Percentiles rank a stretch among this genome's conserved stretches.
These are phyloP conservation scores for Spirogloea muscicola DNA, from an alignment of 139 green algal species.

Conservation along the genomic window DNA sequence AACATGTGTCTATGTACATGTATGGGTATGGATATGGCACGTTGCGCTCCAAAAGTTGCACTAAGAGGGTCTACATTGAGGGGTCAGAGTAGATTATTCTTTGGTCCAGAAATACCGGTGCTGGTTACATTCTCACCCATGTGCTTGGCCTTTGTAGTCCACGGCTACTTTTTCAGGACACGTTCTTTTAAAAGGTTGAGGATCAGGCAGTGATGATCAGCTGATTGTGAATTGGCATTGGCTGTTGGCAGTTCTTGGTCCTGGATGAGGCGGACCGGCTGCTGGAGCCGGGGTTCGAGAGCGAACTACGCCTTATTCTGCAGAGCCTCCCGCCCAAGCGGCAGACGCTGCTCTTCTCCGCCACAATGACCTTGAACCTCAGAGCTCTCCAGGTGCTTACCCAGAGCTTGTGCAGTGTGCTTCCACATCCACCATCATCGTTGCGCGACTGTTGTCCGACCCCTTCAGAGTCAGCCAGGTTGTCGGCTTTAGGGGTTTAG, in stretches of 20 bases:
- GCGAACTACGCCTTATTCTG: conserved; percentile 57
- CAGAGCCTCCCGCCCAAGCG: conserved; percentile 46
- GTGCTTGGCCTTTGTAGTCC: background rate
- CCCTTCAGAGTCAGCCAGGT: too few species aligned
- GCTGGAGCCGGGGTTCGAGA: conserved; percentile 81
- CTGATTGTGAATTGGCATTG: conserved; percentile 16
- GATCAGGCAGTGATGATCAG: background rate
- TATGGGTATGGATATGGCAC: background rate
- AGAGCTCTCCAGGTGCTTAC: conserved; percentile 13
- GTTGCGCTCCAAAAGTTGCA: too few species aligned
- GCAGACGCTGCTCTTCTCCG: conserved; percentile 92
- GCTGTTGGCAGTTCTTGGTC: conserved; percentile 70
- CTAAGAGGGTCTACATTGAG: background rate
- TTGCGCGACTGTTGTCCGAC: too few species aligned
- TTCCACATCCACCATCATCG: background rate
- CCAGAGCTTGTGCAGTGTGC: too few species aligned
- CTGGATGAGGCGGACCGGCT: conserved; percentile 93
- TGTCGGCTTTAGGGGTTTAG: too few species aligned
- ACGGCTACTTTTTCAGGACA: background rate
- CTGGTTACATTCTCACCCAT: background rate
- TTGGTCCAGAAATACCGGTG: background rate
- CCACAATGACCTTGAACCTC: conserved; percentile 78
- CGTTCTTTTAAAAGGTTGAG: background rate
- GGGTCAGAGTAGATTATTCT: background rate
- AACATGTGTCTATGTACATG: background rate